Conservation (phyloP, 1,284 basidiomycete genomes). For the Caloboletus inedulis region DNA sequence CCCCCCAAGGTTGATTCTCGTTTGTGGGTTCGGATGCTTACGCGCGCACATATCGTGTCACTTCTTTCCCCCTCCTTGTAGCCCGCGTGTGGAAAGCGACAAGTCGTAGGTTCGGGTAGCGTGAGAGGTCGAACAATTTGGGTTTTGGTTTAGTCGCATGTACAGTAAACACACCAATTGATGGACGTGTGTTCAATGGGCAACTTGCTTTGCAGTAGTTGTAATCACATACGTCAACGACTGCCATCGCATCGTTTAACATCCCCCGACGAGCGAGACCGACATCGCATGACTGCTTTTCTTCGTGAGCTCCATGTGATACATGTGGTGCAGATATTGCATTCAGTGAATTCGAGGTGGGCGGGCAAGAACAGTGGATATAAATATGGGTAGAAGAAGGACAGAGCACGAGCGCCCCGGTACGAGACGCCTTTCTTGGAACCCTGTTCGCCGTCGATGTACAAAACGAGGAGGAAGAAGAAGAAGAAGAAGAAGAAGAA, state of each 20-base stretch:
- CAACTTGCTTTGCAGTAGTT: no score
- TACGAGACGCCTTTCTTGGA: background rate
- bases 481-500: no score
- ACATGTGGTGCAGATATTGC: background rate
- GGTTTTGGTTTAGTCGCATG: background rate
- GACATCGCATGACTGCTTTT: background rate
- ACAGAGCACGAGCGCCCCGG: background rate
- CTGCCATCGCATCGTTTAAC: background rate
- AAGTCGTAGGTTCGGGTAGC: background rate
- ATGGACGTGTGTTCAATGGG: background rate
- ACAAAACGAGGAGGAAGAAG: no score
- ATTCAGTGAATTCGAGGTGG: background rate
- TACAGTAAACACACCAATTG: background rate
- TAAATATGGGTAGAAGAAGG: background rate
- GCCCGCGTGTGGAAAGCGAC: background rate
- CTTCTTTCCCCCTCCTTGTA: background rate
- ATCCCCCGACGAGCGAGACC: no score
- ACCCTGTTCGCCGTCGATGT: background rate
- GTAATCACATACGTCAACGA: no score
- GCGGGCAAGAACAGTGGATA: background rate
- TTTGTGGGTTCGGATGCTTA: background rate
- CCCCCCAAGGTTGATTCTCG: no score
- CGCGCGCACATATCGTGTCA: background rate
- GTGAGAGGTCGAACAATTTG: no score
- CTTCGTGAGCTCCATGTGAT: no score